phyloP scores from a whole-genome alignment of 257 asterid genomes.

The Jacaranda copaia region DNA sequence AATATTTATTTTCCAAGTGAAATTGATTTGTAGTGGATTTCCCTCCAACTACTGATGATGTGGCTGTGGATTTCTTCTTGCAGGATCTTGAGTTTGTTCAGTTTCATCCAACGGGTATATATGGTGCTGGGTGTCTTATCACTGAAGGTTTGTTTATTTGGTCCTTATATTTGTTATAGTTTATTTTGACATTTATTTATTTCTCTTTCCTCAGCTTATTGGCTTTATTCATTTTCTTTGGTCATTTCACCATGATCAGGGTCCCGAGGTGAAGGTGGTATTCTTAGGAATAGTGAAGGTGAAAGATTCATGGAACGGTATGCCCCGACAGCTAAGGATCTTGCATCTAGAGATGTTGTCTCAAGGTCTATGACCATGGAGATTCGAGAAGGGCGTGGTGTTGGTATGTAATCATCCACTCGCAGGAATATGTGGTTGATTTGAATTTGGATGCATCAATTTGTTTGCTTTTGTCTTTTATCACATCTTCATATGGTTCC shows the following conservation, averaged over 20 bases:
- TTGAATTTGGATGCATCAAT: conserved; percentile 3
- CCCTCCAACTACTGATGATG: conserved; percentile 25
- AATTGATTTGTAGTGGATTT: conserved; percentile 19
- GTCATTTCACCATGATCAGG: conserved; percentile 54
- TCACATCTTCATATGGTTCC: conserved; percentile 7
- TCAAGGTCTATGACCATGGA: conserved; percentile 99
- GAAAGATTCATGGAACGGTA: conserved; percentile 99
- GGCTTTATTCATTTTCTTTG: conserved; percentile 21
- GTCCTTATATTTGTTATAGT: conserved; percentile 3
- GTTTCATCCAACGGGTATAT: conserved; percentile 97
- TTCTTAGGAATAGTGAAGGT: conserved; percentile 96
- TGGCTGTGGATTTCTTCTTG: conserved; percentile 25
- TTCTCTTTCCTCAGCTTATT: conserved; percentile 16
- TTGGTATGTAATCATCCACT: conserved; percentile 62
- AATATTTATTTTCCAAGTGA: background rate
- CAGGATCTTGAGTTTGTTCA: conserved; percentile 99
- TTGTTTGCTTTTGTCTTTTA: conserved; percentile 20
- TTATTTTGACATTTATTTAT: conserved; percentile 11
- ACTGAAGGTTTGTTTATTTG: conserved; percentile 74
- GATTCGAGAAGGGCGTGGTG: conserved; percentile 99
- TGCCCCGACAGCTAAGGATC: conserved; percentile 99
- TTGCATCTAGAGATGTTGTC: conserved; percentile 98
- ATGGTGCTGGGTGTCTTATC: conserved; percentile 99
- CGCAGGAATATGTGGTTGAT: conserved; percentile 24
- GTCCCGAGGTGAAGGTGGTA: conserved; percentile 99